Base-by-base conservation (phyloP, 2,329 filamentous ascomycete species). In the Colletotrichum falcatum region DNA sequence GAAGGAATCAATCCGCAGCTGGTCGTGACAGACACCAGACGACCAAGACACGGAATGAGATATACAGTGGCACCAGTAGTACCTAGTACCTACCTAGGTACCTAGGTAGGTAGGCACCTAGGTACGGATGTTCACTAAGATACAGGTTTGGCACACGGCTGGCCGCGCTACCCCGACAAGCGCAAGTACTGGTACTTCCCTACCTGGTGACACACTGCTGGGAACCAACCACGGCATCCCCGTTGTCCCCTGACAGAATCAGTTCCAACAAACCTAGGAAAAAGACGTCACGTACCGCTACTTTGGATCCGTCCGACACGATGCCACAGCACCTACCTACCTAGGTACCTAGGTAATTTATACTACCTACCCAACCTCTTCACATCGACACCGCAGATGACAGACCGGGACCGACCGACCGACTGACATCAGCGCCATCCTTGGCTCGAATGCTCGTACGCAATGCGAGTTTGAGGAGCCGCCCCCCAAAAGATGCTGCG, bases 11-110 rank as follows among this genome's bases (percentile, higher is more conserved):
- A 18, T 18, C 6, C 42, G 42, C 42, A 35, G 42, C 44, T 33
- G 4, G 60, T 63, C 28, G 53, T 61, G 56, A 42, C 53, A 44
- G 56, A 18, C 54, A 23, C 37, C 37, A n/a, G 46, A 66, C 46
- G 42, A 54, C 46, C 23, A n/a, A 48, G 44, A 49, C 23, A n/a
- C 28, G 26, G 30, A 26, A 51, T 28, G 26, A 49, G 59, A 37
- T 23, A 14, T 14, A 11, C 1, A 12, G 9, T 12, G 14, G 37
- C 37, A 39, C 12, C n/a, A n/a, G n/a, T n/a, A n/a, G n/a, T 39
- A 39, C 37, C 37, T 39, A 12, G 37, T 39, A 44, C 20, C 42
- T 44, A 44, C 37, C 37, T 20, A n/a, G 18, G 42, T 16, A 20
- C 20, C 18, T 18, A 42, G 37, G 1, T 16, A 39, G 12, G 37